Conservation (phyloP, 2,329 filamentous ascomycete genomes). For the Microdochium bolleyi region DNA sequence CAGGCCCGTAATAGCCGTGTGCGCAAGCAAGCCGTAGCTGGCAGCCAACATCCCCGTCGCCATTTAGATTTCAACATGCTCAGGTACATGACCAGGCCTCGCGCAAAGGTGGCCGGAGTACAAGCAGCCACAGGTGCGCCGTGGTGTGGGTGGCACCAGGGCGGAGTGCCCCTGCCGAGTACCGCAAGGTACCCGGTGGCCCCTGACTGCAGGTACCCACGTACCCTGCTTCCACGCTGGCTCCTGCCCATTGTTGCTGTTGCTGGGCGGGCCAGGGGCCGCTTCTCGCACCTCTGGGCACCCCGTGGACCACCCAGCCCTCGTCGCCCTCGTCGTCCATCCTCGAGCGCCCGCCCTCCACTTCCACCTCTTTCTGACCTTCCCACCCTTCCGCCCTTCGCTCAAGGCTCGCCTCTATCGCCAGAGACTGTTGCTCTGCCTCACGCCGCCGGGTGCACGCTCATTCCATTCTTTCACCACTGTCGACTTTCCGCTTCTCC, state of each 20-base stretch:
- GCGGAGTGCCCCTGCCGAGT: too few species aligned
- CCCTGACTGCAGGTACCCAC: background rate
- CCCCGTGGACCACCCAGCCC: background rate
- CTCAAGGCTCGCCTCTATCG: background rate
- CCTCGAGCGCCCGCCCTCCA: conserved; percentile 2
- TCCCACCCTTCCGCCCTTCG: background rate
- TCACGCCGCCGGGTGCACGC: conserved; percentile 1
- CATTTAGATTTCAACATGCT: too few species aligned
- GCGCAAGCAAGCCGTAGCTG: too few species aligned
- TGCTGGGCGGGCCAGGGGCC: background rate
- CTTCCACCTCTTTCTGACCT: conserved; percentile 5
- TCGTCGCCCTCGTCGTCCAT: background rate
- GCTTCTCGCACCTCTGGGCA: background rate
- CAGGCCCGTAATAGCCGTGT: too few species aligned
- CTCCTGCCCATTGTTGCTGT: background rate
- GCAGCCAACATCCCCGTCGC: too few species aligned
- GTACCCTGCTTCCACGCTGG: background rate
- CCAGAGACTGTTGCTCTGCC: background rate
- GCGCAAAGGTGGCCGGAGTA: too few species aligned
- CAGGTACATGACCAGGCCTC: too few species aligned
- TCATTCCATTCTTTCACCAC: conserved; percentile 8
- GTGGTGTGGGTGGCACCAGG: too few species aligned
- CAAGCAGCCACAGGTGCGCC: too few species aligned
- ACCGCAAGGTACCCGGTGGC: background rate
- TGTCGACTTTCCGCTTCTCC: background rate